Conservation (phyloP, 129 eudicot species). For the Dittrichia graveolens region DNA sequence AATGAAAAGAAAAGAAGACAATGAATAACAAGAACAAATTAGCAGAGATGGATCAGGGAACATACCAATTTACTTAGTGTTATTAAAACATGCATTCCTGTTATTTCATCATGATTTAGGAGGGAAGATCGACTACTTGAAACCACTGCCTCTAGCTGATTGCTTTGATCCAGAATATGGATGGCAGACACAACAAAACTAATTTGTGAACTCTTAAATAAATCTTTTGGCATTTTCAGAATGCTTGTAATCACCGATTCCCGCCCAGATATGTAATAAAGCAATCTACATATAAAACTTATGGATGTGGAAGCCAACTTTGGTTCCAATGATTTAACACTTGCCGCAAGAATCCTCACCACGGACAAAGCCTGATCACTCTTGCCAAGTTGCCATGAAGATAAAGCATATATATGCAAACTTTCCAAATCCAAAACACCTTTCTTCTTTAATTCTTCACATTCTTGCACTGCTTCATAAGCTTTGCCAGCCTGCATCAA, state of each 20-base stretch:
- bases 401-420: conserved; percentile 78
- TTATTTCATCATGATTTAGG: conserved; percentile 58
- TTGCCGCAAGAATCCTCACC: conserved; percentile 60
- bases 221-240: conserved; percentile 74
- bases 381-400: conserved; percentile 77
- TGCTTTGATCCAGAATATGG: conserved; percentile 67
- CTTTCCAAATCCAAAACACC: conserved; percentile 73
- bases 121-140: conserved; percentile 71
- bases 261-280: conserved; percentile 65
- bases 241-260: conserved; percentile 63
- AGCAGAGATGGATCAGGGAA: conserved; percentile 16
- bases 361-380: conserved; percentile 67
- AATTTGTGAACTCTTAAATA: conserved; percentile 74
- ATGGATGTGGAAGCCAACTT: conserved; percentile 53
- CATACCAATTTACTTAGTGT: conserved; percentile 84
- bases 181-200: conserved; percentile 83
- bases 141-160: conserved; percentile 76
- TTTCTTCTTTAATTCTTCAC: conserved; percentile 64
- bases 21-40: not conserved
- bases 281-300: conserved; percentile 70
- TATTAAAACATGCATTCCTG: conserved; percentile 68
- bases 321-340: conserved; percentile 59
- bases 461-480: conserved; percentile 68
- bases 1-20: not conserved
- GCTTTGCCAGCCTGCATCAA: conserved; percentile 76